Conservation (phyloP, 2,329 filamentous ascomycete genomes). For the Stromatinia cepivora region DNA sequence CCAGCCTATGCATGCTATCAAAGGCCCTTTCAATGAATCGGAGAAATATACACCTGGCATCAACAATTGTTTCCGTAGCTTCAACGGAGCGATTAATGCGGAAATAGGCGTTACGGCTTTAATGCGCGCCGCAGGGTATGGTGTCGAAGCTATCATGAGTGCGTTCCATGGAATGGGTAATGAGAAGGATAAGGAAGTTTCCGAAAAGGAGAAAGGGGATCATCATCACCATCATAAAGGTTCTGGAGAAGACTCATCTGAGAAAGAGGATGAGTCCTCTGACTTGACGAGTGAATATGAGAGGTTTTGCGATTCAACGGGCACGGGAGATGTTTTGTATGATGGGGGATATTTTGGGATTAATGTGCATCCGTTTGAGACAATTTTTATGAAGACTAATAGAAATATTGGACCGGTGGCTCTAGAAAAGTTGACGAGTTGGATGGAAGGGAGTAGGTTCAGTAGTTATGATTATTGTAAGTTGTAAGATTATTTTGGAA, state of each 20-base stretch:
- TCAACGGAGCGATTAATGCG: constrained; percentile 30
- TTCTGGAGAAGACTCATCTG: too few relatives aligned
- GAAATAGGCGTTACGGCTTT: constrained; percentile 33
- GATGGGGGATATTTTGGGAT: constrained; percentile 35
- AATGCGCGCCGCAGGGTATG: constrained; percentile 34
- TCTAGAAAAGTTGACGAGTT: constrained; percentile 29
- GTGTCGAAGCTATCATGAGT: constrained; percentile 36
- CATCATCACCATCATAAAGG: neutral
- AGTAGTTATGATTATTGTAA: constrained; percentile 14
- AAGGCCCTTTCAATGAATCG: neutral
- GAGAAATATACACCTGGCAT: constrained; percentile 30
- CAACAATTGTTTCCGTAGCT: constrained; percentile 34
- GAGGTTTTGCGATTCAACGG: constrained; percentile 4
- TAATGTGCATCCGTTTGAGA: constrained; percentile 37
- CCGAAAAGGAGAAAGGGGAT: neutral
- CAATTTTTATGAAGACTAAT: constrained; percentile 37
- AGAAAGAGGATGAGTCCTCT: neutral
- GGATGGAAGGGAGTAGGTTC: neutral
- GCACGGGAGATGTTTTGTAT: constrained; percentile 33
- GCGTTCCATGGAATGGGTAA: constrained; percentile 32
- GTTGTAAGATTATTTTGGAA: neutral
- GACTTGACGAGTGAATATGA: neutral
- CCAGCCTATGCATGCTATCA: neutral
- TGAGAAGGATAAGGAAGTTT: neutral
- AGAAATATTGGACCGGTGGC: constrained; percentile 30